Percentiles rank a stretch among this genome's conserved stretches.
Evolutionary conservation across 805 yeast species (phyloP).

Genomic region (Brettanomyces nanus): DNA sequence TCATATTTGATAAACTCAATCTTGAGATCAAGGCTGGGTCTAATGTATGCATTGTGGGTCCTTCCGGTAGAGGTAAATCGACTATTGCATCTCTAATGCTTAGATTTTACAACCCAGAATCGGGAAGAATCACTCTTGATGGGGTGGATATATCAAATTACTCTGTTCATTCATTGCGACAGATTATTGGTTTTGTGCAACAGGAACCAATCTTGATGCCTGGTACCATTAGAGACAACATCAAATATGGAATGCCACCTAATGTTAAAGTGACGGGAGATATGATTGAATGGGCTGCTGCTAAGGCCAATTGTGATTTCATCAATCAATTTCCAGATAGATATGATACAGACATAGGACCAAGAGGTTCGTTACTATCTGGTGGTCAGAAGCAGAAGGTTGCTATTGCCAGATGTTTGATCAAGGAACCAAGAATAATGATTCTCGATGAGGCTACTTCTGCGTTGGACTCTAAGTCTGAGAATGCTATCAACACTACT

Average conservation of each 20-base stretch:
- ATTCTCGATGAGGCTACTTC: slow-evolving; percentile 83
- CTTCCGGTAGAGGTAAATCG: slow-evolving; percentile 92
- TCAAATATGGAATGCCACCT: slow-evolving; percentile 55
- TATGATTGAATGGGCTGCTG: slow-evolving; percentile 56
- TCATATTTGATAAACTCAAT: slow-evolving; percentile 55
- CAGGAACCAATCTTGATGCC: slow-evolving; percentile 88
- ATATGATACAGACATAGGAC: slow-evolving; percentile 75
- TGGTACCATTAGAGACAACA: slow-evolving; percentile 83
- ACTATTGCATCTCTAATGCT: slow-evolving; percentile 75
- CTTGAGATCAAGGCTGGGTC: slow-evolving; percentile 71
- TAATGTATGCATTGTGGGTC: slow-evolving; percentile 90
- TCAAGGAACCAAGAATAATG: slow-evolving; percentile 55
- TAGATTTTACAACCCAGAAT: slow-evolving; percentile 72
- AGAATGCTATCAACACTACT: slow-evolving; percentile 74
- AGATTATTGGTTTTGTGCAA: slow-evolving; percentile 77
- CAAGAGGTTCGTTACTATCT: slow-evolving; percentile 56
- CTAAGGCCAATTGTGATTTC: slow-evolving; percentile 72
- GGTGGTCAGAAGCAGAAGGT: slow-evolving; percentile 77
- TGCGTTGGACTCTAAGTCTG: slow-evolving; percentile 85
- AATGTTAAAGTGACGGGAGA: slow-evolving; percentile 47
- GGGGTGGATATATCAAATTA: slow-evolving; percentile 56
- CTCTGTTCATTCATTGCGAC: slow-evolving; percentile 68
- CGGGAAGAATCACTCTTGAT: slow-evolving; percentile 64
- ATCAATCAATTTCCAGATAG: slow-evolving; percentile 72
- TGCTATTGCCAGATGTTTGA: slow-evolving; percentile 68